phyloP scores from a whole-genome alignment of 805 yeast genomes.

The Metschnikowia cerradonensis region DNA sequence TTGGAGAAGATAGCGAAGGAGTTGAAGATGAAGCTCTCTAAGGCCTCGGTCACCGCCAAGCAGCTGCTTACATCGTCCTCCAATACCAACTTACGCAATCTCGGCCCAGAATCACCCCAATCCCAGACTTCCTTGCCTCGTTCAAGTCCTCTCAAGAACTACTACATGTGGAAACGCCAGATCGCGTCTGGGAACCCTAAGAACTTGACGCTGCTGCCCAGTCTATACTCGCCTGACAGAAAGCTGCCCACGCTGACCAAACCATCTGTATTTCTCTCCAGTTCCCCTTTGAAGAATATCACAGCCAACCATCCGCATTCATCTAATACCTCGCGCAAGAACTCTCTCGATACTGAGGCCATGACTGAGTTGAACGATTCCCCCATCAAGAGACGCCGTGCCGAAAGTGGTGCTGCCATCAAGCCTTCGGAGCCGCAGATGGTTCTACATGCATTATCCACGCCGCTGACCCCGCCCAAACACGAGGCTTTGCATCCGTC shows the following conservation, averaged over 20 bases:
- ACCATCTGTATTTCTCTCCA: conserved; percentile 30
- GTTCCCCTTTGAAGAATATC: conserved; percentile 32
- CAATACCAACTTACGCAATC: conserved; percentile 15
- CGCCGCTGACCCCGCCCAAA: conserved; percentile 27
- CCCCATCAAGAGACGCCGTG: conserved; percentile 28
- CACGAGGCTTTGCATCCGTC: conserved; percentile 24
- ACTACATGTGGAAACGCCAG: conserved; percentile 25
- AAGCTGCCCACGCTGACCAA: conserved; percentile 39
- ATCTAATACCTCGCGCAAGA: conserved; percentile 7
- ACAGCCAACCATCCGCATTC: conserved; percentile 7
- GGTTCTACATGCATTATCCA: conserved; percentile 29
- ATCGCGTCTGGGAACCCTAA: conserved; percentile 20
- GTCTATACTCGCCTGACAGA: conserved; percentile 37
- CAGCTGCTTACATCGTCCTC: conserved; percentile 23
- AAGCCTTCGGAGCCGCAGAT: conserved; percentile 19
- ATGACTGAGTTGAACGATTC: conserved; percentile 22
- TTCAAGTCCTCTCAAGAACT: conserved; percentile 30
- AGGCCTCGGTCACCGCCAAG: conserved; percentile 44
- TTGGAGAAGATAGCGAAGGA: conserved; percentile 42
- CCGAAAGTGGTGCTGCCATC: conserved; percentile 14
- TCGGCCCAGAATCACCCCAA: conserved; percentile 20
- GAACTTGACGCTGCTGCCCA: conserved; percentile 26
- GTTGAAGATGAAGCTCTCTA: conserved; percentile 38
- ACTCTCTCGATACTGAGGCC: conserved; percentile 10
- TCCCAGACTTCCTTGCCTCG: conserved; percentile 15